Base-by-base conservation (phyloP, 208 protist genomes). In the Acanthamoeba royreba region DNA sequence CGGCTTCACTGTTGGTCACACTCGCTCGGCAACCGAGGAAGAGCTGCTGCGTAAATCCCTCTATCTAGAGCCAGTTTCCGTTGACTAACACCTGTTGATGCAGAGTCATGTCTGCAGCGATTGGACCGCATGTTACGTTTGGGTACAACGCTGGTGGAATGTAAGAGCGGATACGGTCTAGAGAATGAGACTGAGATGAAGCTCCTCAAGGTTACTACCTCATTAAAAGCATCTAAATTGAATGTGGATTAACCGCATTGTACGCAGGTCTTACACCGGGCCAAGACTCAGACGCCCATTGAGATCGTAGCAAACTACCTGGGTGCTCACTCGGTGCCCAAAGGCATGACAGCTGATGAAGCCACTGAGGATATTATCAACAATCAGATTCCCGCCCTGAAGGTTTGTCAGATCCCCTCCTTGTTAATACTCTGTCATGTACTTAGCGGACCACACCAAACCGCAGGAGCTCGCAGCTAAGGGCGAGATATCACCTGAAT, bases 121-220 rank as follows among this genome's bases (percentile, higher is more conserved):
- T 69, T 98, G 25, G 61, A 96, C 66, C 94, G 96, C 15, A 98
- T 98, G 98, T 35, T 98, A 2, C 79, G 83, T 4, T 63, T 87
- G 38, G 98, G 98, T 38, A 98, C 98, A 0, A 98, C 98, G 11
- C 91, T 96, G 2, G 85, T 98, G 1, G 98, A 98, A 69, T 96
- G 93, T 40, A 98, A 98, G 95, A 98, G 95, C 77, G 97, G 97
- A 0, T 98, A 98, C 94, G 98, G 98, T 3, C 94, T 98, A 1
- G 97, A 98, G 19, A 94, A 72, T 19, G 97, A 97, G n/a, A 98
- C 96, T 15, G 98, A 98, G 83, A 94, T 98, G 88, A 98, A 98
- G 90, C 97, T 98, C 97, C 94, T 98, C 33, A 96, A 97, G 47
- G 97, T 98, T 15, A 33, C 9, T 17, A 25, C 22, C 43, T 7